Base-by-base conservation (phyloP, 2,329 filamentous ascomycete genomes). In the Fusarium austroafricanum region DNA sequence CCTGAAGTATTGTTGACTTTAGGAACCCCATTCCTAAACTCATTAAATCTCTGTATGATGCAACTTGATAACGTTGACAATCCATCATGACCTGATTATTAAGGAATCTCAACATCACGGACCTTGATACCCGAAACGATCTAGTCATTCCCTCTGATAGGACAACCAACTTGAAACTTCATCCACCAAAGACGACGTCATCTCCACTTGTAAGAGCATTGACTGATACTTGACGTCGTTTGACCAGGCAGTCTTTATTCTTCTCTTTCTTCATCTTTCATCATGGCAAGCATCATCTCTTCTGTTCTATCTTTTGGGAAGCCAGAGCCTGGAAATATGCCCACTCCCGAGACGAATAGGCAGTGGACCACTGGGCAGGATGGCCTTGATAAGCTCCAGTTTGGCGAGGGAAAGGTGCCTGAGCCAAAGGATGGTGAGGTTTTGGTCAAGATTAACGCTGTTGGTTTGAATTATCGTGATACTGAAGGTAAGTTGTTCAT, bases 361-460 rank as follows among this genome's bases (percentile, higher is more conserved):
- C 83, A 87, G 76, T 90, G 87, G 87, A 78, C 82, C 17, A 86
- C 85, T 3, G 77, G 77, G 40, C 83, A 88, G 69, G 80, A 87
- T 71, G 87, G 87, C 11, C 71, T 90, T 21, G 84, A 87, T 49
- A 84, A 86, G 61, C 79, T 90, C 28, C 74, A 76, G 47, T 74
- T 82, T 26, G 75, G 76, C 2, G 80, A 83, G 35, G 81, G 74
- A 6, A 76, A 83, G 3, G 77, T 87, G 59, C 85, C 85, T 0
- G 66, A 73, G 1, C 83, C 85, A 0, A 81, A 81, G 18, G 77
- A 82, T 3, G 82, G 82, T 2, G 86, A 90, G 72, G 84, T 84
- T 7, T 76, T 86, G 6, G 83, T 85, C 49, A 79, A 81, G 74
- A 78, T 85, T 57, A 74, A 76, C 47, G 75, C 81, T 10, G 83